Evolutionary conservation across 2,329 filamentous ascomycete species (phyloP).

Genomic region (Emmonsia crescens): DNA sequence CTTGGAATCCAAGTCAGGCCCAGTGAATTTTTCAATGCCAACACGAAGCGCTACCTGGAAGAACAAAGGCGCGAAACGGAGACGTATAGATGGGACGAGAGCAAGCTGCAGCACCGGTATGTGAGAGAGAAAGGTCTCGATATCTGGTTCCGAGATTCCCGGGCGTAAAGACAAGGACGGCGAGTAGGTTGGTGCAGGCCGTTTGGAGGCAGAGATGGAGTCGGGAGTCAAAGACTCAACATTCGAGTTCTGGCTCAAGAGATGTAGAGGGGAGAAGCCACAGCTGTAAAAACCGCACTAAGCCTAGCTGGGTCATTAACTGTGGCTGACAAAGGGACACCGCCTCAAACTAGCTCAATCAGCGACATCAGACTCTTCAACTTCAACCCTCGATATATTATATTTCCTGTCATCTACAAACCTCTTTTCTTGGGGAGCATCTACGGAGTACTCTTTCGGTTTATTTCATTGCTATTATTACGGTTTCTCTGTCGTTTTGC

Average conservation of each 20-base stretch:
- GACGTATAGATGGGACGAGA: background rate
- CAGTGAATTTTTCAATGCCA: conserved; percentile 9
- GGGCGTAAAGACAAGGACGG: background rate
- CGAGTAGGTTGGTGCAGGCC: background rate
- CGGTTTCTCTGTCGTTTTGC: background rate
- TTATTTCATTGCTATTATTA: background rate
- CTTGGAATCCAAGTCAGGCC: background rate
- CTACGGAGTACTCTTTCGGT: background rate
- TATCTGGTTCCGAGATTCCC: background rate
- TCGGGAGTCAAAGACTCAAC: too few relatives aligned
- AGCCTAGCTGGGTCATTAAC: background rate
- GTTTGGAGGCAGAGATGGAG: too few relatives aligned
- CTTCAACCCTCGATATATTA: too few relatives aligned
- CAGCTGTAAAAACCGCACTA: background rate
- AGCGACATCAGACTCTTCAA: background rate
- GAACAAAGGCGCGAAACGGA: background rate
- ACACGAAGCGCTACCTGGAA: background rate
- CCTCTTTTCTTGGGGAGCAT: background rate
- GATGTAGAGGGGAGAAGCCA: background rate
- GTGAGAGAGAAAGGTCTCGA: background rate
- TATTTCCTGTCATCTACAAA: background rate
- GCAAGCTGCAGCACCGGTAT: background rate
- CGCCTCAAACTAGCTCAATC: background rate
- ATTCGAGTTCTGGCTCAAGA: conserved; percentile 1
- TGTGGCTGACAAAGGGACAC: background rate